These are phyloP conservation scores for Ammopiptanthus mongolicus DNA, from an alignment of 306 rosid species.

Conservation along the genomic window DNA sequence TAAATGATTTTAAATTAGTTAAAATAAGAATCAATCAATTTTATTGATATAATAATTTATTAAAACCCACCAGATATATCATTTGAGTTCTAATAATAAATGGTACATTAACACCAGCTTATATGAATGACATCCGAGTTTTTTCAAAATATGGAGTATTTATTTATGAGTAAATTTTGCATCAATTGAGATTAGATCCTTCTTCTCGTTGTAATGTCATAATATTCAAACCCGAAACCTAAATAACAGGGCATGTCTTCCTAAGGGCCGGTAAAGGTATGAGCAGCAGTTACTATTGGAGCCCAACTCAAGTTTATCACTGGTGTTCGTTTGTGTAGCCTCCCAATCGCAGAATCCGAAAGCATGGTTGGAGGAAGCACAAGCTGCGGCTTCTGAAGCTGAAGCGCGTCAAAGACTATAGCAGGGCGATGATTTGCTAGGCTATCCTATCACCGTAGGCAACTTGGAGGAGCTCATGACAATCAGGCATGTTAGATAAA, in stretches of 20 bases:
- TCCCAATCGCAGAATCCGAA: too few species aligned
- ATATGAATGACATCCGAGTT: background rate
- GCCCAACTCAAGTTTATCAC: too few species aligned
- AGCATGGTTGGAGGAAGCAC: background rate
- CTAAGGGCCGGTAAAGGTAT: background rate
- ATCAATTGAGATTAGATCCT: background rate
- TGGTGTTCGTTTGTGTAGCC: too few species aligned
- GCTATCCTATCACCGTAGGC: constrained; percentile 65
- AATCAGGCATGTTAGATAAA: too few species aligned
- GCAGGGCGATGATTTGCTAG: constrained; percentile 34
- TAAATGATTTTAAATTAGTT: too few species aligned
- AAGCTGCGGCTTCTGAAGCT: background rate
- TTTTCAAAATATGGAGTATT: background rate
- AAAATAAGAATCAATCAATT: too few species aligned
- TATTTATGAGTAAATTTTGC: background rate
- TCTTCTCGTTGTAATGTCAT: background rate
- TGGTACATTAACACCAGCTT: background rate
- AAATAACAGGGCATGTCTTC: background rate
- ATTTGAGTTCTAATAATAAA: too few species aligned
- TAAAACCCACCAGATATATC: too few species aligned
- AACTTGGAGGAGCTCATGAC: constrained; percentile 35
- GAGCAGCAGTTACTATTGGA: too few species aligned
- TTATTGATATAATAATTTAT: too few species aligned
- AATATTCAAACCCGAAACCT: background rate
- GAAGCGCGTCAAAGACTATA: background rate